Evolutionary conservation across 225 moss, liverwort and hornwort species (phyloP), one percentile per base, ranked within the genome.

Genomic region (Asterella californica): DNA sequence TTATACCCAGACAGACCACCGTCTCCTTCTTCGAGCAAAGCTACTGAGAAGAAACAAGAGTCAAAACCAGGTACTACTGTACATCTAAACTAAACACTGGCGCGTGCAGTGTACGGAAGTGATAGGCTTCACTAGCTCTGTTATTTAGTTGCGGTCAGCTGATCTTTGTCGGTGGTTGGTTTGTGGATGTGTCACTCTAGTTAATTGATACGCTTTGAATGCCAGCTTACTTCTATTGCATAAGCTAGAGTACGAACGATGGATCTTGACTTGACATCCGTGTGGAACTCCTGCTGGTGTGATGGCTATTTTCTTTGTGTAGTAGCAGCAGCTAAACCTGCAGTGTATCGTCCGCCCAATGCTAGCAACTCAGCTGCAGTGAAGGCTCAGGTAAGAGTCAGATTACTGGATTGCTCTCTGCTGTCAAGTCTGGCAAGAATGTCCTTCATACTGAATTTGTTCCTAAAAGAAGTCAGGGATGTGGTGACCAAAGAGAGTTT

Each of bases 301-400:
- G 3, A 61, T 61, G 60, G 25, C n/a, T 10, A 14, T 75, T 2
- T n/a, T 34, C 33, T n/a, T 57, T 81, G 36, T 74, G 50, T 52
- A 82, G 78, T 64, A 4, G 37, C 48, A 76, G 81, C 77, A 67
- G 65, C 59, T 34, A 95, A 95, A 81, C 89, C 95, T 60, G 88
- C 85, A 82, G 88, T 93, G 2, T 99, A 99, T 90, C 99, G 95
- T 72, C 95, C 95, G 82, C 99, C 99, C 36, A 93, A 94, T 80
- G 84, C 95, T 75, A 90, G 92, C 50, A 91, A 90, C 82, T 90
- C 99, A 81, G 99, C 91, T 79, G 88, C 92, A 74, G 88, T 93
- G 22, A 93, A 87, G 87, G 92, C 95, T 62, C 95, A 92, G 95
- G 99, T 99, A 72, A 84, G 47, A 18, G 27, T 18, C n/a, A 22